These are phyloP conservation scores for Schoenoplectus tabernaemontani DNA, from an alignment of 202 grass and related monocot species.

Conservation along the genomic window DNA sequence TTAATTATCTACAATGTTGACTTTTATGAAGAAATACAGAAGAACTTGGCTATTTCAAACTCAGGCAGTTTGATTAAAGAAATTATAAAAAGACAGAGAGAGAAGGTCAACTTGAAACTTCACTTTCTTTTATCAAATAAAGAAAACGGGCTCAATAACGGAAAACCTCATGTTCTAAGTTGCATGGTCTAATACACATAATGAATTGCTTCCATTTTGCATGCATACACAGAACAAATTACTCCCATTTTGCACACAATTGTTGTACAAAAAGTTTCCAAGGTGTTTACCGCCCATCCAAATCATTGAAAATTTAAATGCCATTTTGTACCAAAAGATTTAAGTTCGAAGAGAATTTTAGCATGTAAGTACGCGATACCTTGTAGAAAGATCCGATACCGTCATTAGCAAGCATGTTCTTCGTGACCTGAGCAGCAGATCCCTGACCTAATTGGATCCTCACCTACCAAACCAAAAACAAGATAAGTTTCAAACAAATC, in stretches of 20 bases:
- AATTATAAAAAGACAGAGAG: not conserved
- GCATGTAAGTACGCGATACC: constrained; percentile 31
- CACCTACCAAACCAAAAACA: constrained; percentile 36
- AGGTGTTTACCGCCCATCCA: not conserved
- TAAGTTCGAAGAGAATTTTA: not conserved
- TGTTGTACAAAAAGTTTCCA: no score
- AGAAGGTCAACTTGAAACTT: not conserved
- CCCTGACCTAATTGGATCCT: constrained; percentile 95
- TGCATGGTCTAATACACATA: not conserved
- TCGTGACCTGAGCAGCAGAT: constrained; percentile 63
- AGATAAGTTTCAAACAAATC: not conserved
- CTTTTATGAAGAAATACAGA: not conserved
- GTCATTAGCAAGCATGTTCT: constrained; percentile 78
- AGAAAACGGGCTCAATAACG: not conserved
- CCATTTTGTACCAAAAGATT: no score
- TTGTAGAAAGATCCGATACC: constrained; percentile 68
- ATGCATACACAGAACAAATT: not conserved
- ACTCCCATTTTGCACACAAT: no score
- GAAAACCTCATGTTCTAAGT: not conserved
- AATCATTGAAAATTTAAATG: no score
- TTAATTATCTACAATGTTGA: not conserved
- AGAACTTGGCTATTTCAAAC: not conserved
- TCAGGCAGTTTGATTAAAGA: not conserved
- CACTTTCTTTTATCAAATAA: not conserved
- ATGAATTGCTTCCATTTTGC: not conserved